A percentile compares a stretch with the other conserved stretches of the same genome.
Conservation (phyloP, 164 flowering plant genomes). For the Amborella trichopoda region DNA sequence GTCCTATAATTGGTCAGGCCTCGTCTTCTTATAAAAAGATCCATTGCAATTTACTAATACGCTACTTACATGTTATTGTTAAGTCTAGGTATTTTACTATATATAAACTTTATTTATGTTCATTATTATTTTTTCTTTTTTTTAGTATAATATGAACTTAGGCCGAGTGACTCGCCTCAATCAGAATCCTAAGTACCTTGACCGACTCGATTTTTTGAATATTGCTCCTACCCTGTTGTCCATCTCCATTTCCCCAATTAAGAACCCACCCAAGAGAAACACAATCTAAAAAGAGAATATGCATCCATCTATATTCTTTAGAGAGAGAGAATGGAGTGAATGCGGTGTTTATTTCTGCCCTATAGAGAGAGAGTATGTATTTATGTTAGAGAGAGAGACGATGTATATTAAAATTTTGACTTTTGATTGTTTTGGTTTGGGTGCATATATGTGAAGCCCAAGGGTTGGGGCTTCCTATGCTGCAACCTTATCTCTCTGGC, state of each 20-base stretch:
- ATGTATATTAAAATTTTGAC: background rate
- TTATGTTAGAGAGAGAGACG: background rate
- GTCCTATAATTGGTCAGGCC: no score
- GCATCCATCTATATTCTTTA: background rate
- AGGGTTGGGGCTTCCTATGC: background rate
- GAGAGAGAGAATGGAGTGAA: background rate
- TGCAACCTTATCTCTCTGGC: constrained; percentile 3
- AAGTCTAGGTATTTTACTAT: background rate
- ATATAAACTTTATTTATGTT: no score
- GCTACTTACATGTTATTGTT: background rate
- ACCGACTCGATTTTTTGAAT: no score
- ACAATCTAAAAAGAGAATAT: background rate
- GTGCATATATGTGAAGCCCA: background rate
- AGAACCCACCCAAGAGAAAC: background rate
- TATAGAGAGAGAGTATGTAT: background rate
- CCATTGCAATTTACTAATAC: background rate
- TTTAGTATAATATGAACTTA: background rate
- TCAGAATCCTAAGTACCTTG: background rate
- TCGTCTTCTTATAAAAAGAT: background rate
- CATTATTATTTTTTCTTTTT: background rate
- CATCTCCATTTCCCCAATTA: background rate
- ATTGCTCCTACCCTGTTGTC: background rate
- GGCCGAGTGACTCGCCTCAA: background rate
- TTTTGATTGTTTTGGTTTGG: background rate
- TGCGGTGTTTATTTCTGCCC: no score